A percentile compares a stretch with the other conserved stretches of the same genome.
phyloP scores from a whole-genome alignment of 345 rosid genomes.

The Lepidium sativum region DNA sequence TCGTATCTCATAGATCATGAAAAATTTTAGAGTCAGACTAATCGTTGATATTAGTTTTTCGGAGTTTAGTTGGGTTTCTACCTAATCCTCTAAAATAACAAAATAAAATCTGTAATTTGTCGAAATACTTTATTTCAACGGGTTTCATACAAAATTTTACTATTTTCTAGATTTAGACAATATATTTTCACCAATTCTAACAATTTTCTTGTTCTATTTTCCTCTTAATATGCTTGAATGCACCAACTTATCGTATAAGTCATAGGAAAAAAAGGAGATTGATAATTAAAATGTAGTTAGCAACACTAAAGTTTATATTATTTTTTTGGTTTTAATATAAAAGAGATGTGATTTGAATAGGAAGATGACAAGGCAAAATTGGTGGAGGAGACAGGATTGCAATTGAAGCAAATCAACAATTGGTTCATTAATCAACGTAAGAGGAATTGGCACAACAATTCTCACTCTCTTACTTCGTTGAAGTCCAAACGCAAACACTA shows the following conservation, averaged over 20 bases:
- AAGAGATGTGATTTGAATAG: conserved; percentile 27
- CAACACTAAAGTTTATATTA: not conserved
- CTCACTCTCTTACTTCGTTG: conserved; percentile 82
- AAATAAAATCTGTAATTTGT: too few relatives aligned
- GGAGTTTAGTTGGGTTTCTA: too few relatives aligned
- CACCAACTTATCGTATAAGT: not conserved
- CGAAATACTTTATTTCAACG: too few relatives aligned
- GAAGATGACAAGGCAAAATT: conserved; percentile 98
- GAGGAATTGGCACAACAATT: conserved; percentile 95
- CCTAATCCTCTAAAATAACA: too few relatives aligned
- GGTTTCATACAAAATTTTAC: too few relatives aligned
- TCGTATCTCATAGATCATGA: too few relatives aligned
- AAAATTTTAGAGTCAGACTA: too few relatives aligned
- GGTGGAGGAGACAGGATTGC: conserved; percentile 97
- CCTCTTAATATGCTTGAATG: not conserved
- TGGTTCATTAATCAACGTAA: conserved; percentile 99
- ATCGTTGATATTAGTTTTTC: too few relatives aligned
- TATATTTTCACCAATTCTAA: not conserved
- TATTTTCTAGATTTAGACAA: too few relatives aligned
- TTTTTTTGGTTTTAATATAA: not conserved
- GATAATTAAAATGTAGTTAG: not conserved
- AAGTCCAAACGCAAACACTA: conserved; percentile 86
- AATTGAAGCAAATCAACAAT: conserved; percentile 96
- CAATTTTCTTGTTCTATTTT: not conserved
- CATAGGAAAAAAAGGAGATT: not conserved